Evolutionary conservation across 108 stramenopile genomes (phyloP).

Genomic region (Nitzschia putrida): DNA sequence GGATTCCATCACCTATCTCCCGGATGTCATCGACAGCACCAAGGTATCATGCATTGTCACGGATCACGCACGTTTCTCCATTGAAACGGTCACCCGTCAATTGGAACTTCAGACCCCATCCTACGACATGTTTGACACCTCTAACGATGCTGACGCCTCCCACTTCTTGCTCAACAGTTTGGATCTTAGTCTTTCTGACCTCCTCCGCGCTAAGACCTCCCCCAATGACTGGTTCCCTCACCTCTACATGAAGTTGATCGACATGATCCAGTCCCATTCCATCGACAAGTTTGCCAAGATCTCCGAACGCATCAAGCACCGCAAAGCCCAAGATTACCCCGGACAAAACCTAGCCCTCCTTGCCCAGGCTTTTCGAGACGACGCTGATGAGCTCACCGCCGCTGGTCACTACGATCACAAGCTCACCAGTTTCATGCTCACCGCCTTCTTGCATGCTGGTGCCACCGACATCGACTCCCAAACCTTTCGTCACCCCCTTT

Average conservation of each 20-base stretch:
- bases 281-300: background rate
- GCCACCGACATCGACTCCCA: background rate
- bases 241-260: background rate
- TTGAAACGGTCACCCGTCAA: background rate
- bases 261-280: background rate
- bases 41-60: background rate
- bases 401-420: slow-evolving; percentile 4
- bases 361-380: background rate
- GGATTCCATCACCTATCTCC: slow-evolving; percentile 3
- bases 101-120: background rate
- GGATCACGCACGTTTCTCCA: background rate
- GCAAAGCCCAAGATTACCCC: background rate
- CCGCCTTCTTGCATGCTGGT: background rate
- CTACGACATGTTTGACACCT: slow-evolving; percentile 15
- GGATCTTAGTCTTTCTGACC: background rate
- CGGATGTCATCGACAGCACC: background rate
- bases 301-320: background rate
- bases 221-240: background rate
- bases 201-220: background rate
- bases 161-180: background rate
- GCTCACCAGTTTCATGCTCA: background rate
- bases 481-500: background rate
- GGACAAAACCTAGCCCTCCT: slow-evolving; percentile 2
- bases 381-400: background rate
- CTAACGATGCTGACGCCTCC: slow-evolving; percentile 1